Conservation (phyloP, 768 basidiomycete genomes). For the Panaeolus cyanescens region DNA sequence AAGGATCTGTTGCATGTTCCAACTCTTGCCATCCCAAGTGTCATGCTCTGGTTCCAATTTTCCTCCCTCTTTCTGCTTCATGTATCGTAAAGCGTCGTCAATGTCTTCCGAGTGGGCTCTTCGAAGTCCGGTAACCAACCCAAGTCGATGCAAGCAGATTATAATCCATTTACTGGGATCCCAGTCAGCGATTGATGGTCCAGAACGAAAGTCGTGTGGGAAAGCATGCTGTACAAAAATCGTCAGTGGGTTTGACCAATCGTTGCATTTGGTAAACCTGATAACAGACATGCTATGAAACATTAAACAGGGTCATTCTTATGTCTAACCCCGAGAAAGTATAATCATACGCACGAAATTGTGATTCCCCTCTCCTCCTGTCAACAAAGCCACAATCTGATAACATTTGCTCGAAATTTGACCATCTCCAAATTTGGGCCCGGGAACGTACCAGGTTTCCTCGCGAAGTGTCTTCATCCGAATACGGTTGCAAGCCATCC, state of each 20-base stretch:
- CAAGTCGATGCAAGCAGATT: conserved; percentile 46
- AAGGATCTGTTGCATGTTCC: conserved; percentile 39
- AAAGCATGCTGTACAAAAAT: conserved; percentile 59
- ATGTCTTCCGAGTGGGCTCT: conserved; percentile 52
- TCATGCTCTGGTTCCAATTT: conserved; percentile 18
- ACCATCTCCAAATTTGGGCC: neutral
- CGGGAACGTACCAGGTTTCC: conserved; percentile 64
- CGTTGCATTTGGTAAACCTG: neutral
- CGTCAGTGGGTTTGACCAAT: neutral
- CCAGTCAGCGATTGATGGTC: conserved; percentile 62
- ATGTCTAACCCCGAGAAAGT: neutral
- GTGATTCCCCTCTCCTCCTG: conserved; percentile 79
- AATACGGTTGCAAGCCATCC: conserved; percentile 80
- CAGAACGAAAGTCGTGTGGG: conserved; percentile 78
- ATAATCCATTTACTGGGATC: conserved; percentile 86
- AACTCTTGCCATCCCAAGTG: conserved; percentile 38
- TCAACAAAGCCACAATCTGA: conserved; percentile 68
- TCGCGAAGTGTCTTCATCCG: conserved; percentile 77
- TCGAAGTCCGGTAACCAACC: conserved; percentile 49
- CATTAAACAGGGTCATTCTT: neutral
- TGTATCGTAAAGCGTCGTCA: conserved; percentile 45
- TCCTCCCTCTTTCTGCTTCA: conserved; percentile 39
- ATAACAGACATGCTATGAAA: conserved; percentile 43
- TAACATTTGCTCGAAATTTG: neutral
- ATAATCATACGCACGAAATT: conserved; percentile 56